These are phyloP conservation scores for Aspergillus eucalypticola DNA, from an alignment of 2,329 filamentous ascomycete species.

Conservation along the genomic window DNA sequence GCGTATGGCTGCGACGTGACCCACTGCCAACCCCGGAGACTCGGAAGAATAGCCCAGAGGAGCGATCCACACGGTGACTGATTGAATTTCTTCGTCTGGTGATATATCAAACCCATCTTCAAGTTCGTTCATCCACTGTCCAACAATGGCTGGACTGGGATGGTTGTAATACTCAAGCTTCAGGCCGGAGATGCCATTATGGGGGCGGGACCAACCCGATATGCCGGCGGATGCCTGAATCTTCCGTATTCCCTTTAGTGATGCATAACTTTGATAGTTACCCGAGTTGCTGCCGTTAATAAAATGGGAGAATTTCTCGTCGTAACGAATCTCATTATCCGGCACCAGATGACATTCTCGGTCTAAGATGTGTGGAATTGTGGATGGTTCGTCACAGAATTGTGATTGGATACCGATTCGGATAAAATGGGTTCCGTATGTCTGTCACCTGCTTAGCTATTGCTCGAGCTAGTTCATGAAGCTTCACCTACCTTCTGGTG, in stretches of 20 bases:
- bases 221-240: slow-evolving; percentile 3
- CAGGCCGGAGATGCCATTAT: slow-evolving; percentile 7
- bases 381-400: slow-evolving; percentile 2
- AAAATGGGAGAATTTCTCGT: slow-evolving; percentile 7
- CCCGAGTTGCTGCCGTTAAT: background rate
- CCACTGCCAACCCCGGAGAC: background rate
- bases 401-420: slow-evolving; percentile 10
- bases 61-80: slow-evolving; percentile 10
- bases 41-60: background rate
- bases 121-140: slow-evolving; percentile 14
- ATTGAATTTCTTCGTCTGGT: slow-evolving; percentile 5
- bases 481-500: background rate
- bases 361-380: background rate
- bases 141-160: slow-evolving; percentile 10
- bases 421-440: slow-evolving; percentile 1
- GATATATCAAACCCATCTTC: slow-evolving; percentile 7
- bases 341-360: slow-evolving; percentile 7
- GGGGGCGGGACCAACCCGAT: slow-evolving; percentile 6
- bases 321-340: slow-evolving; percentile 9
- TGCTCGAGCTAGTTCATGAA: background rate
- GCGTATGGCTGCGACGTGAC: slow-evolving; percentile 8
- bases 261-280: slow-evolving; percentile 15
- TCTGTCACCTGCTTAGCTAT: slow-evolving; percentile 1
- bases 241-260: slow-evolving; percentile 9
- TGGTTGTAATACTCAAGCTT: slow-evolving; percentile 14